A percentile compares a stretch with the other conserved stretches of the same genome.
Conservation (phyloP, 306 rosid genomes). For the Myrica gale region DNA sequence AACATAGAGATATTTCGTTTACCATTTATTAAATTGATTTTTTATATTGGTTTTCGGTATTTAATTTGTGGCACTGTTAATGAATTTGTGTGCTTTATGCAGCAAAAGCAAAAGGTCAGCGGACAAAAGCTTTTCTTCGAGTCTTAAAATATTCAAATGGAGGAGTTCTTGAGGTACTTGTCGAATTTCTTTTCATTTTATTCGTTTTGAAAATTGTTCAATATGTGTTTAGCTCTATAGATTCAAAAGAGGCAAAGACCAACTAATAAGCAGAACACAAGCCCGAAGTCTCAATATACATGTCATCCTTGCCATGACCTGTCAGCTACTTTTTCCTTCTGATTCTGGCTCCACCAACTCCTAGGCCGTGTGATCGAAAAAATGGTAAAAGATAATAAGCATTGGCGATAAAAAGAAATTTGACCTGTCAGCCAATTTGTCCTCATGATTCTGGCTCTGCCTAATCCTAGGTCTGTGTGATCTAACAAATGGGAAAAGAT, state of each 20-base stretch:
- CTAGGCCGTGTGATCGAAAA: neutral
- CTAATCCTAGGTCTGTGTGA: too few relatives aligned
- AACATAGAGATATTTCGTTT: neutral
- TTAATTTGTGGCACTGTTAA: slow-evolving; percentile 23
- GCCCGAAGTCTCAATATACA: neutral
- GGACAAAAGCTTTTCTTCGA: slow-evolving; percentile 88
- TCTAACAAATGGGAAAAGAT: too few relatives aligned
- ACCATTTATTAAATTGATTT: neutral
- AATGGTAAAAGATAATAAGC: neutral
- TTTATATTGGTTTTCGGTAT: neutral
- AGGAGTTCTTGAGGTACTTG: slow-evolving; percentile 87
- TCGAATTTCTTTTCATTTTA: neutral
- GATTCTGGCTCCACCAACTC: neutral
- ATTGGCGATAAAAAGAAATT: neutral
- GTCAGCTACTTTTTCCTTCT: neutral
- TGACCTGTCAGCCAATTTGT: neutral
- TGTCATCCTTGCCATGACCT: neutral
- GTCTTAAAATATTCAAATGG: slow-evolving; percentile 81
- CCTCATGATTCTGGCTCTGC: too few relatives aligned
- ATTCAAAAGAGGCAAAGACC: too few relatives aligned
- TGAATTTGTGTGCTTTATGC: slow-evolving; percentile 38
- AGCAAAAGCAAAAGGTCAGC: slow-evolving; percentile 67
- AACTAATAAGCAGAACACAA: neutral
- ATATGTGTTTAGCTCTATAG: neutral
- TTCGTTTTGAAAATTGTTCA: neutral